A percentile compares a stretch with the other conserved stretches of the same genome.
phyloP scores from a whole-genome alignment of 768 basidiomycete species.

The Sutorius australiensis region DNA sequence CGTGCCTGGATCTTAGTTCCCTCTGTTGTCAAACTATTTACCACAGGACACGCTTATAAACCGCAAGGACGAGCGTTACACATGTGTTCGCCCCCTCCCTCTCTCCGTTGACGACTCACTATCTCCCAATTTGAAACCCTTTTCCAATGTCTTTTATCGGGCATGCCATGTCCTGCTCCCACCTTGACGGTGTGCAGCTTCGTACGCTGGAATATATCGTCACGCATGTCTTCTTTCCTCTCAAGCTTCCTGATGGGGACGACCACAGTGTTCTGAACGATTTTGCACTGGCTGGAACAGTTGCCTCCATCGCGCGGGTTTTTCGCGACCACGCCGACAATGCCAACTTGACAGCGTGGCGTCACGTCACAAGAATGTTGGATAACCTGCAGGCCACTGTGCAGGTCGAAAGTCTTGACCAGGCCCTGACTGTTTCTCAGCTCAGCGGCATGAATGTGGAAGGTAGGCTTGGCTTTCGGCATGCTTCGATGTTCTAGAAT shows the following conservation, averaged over 20 bases:
- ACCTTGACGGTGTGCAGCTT: background rate
- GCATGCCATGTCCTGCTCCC: slow-evolving; percentile 7
- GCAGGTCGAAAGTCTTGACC: slow-evolving; percentile 11
- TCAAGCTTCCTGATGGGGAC: slow-evolving; percentile 36
- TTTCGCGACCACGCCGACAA: slow-evolving; percentile 13
- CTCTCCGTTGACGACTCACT: background rate
- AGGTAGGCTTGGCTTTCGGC: background rate
- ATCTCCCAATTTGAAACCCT: background rate
- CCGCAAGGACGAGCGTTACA: no score
- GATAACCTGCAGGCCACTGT: slow-evolving; percentile 17
- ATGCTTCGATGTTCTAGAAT: no score
- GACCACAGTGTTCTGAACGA: slow-evolving; percentile 30
- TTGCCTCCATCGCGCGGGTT: slow-evolving; percentile 15
- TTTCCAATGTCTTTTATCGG: background rate
- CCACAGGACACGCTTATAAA: no score
- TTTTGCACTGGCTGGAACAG: slow-evolving; percentile 20
- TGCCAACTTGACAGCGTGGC: slow-evolving; percentile 26
- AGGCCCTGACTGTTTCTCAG: slow-evolving; percentile 2
- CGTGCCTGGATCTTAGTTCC: no score
- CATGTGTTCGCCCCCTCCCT: background rate
- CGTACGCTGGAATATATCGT: slow-evolving; percentile 29
- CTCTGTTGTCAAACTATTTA: no score
- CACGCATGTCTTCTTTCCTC: slow-evolving; percentile 43
- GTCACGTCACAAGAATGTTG: slow-evolving; percentile 30
- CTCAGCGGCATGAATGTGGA: slow-evolving; percentile 5